These are phyloP conservation scores for Plasmodium relictum DNA, from an alignment of 169 alveolate genomes.

Conservation along the genomic window DNA sequence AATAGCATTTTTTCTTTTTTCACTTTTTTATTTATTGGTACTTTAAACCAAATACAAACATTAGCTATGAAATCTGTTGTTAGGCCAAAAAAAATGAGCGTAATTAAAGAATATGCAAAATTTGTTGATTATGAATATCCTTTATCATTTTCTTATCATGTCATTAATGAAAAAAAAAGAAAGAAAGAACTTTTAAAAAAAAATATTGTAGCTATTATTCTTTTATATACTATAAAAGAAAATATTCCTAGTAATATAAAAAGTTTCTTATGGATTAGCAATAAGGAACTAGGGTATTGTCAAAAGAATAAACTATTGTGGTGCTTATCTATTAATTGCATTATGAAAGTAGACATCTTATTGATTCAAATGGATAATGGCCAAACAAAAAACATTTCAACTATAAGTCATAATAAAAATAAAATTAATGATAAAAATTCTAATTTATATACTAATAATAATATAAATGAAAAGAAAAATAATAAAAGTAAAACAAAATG, in stretches of 20 bases:
- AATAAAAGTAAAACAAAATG: conserved; percentile 18
- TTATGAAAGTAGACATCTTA: conserved; percentile 53
- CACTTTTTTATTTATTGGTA: conserved; percentile 81
- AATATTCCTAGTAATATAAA: conserved; percentile 43
- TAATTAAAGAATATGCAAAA: conserved; percentile 80
- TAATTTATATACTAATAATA: not conserved
- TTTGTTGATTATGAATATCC: conserved; percentile 84
- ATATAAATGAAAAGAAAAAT: conserved; percentile 10
- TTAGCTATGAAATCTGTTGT: conserved; percentile 84
- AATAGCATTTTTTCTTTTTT: conserved; percentile 80
- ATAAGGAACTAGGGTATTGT: conserved; percentile 72
- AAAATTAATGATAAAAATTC: not conserved
- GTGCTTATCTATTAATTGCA: conserved; percentile 52
- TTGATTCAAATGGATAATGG: conserved; percentile 54
- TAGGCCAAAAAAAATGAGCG: conserved; percentile 80
- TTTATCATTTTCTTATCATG: conserved; percentile 83
- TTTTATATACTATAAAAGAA: conserved; percentile 49
- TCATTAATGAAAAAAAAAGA: conserved; percentile 73
- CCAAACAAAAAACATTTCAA: conserved; percentile 4
- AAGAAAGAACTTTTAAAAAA: conserved; percentile 80
- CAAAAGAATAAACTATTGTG: conserved; percentile 69
- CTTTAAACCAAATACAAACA: conserved; percentile 86
- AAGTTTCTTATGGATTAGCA: conserved; percentile 72
- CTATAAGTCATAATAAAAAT: not conserved
- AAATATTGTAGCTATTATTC: conserved; percentile 82